Evolutionary conservation across 805 yeast genomes (phyloP), one percentile per base, ranked within the genome.

Genomic region (Peterozyma toletana): DNA sequence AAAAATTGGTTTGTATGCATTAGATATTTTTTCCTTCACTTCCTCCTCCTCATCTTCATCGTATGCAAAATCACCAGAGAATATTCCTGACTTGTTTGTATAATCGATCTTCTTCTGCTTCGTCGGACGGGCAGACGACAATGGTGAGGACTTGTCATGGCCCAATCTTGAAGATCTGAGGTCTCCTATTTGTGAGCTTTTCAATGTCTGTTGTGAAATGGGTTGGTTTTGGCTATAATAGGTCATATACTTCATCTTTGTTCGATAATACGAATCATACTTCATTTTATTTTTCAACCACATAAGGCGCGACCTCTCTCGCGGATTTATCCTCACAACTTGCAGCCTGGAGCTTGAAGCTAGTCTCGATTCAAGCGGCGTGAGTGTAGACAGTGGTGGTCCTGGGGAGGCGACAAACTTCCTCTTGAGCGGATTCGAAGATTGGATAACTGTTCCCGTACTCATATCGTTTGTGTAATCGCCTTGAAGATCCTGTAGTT

Each of bases 201-300:
- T 21, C 27, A 21, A 21, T 5, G 27, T 21, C 27, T 21, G 27
- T 7, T 21, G 27, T 21, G 27, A 37, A 13, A 18, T 14, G 9
- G 14, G 10, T 30, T 35, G 13, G 21, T 34, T 42, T 29, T 39
- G 40, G 17, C 37, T 40, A 16, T 40, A 44, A 29, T 40, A 36
- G 33, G 39, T 44, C 43, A 44, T 33, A 33, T 44, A 44, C n/a
- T 44, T 44, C 46, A 44, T 44, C 21, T 40, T 44, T 7, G 41
- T 21, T 30, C 29, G 36, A 35, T 44, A 44, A 37, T 44, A 44
- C 17, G 46, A 42, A 33, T 44, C 46, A 30, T 39, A 31, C 18
- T 44, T 44, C 46, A 44, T 44, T 29, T 44, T 44, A n/a, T 40
- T 30, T 29, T 44, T 44, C 31, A 44, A 40, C 33, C 40, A 36